Evolutionary conservation across 352 stramenopile genomes (phyloP).

Genomic region (Aphanomyces euteiches): DNA sequence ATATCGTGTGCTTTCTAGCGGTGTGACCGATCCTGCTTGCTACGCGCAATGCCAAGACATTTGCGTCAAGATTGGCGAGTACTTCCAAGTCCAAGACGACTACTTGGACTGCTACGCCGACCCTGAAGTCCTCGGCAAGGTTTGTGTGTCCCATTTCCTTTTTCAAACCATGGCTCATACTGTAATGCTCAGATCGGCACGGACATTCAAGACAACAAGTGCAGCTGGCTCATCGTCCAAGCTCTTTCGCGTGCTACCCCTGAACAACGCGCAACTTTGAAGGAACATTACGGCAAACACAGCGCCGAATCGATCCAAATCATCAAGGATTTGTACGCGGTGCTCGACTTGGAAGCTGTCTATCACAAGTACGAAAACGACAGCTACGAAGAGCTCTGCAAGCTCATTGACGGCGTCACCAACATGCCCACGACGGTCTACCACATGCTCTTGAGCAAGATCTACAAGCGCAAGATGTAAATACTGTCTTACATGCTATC

Average conservation of each 20-base stretch:
- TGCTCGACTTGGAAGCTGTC: constrained; percentile 82
- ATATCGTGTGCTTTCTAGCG: constrained; percentile 42
- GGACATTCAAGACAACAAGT: constrained; percentile 99
- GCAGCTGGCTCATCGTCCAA: constrained; percentile 97
- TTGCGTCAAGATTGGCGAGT: constrained; percentile 95
- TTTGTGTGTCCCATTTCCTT: constrained; percentile 23
- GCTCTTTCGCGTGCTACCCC: constrained; percentile 50
- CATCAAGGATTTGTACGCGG: constrained; percentile 93
- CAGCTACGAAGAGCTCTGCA: constrained; percentile 78
- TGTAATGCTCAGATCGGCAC: constrained; percentile 74
- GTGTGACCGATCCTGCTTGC: constrained; percentile 70
- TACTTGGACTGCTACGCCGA: constrained; percentile 98
- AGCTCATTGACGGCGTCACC: constrained; percentile 74
- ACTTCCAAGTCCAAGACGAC: constrained; percentile 99
- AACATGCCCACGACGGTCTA: constrained; percentile 91
- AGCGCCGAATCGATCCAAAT: constrained; percentile 67
- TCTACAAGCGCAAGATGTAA: constrained; percentile 97
- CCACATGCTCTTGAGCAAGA: constrained; percentile 91
- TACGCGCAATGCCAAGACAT: constrained; percentile 91
- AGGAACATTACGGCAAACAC: constrained; percentile 92
- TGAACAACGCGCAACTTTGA: constrained; percentile 33
- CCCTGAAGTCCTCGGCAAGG: constrained; percentile 90
- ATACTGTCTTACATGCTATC: background rate
- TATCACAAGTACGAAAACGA: constrained; percentile 95
- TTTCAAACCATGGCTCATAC: too few relatives aligned